phyloP scores from a whole-genome alignment of 2,329 filamentous ascomycete genomes.

The Microsporum canis region DNA sequence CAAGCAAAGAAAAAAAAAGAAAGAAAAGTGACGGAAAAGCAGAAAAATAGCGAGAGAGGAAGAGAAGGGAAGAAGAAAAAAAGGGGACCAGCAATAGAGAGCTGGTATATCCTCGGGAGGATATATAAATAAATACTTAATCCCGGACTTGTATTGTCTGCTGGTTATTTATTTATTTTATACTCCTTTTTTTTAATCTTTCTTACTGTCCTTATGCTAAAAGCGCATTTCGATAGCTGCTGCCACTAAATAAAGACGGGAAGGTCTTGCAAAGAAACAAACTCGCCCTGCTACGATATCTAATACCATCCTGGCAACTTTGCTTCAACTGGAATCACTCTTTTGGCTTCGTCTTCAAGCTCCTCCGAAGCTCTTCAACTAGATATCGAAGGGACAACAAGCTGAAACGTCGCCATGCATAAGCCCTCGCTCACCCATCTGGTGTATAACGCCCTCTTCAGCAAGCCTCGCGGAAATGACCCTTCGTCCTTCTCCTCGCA shows the following conservation, averaged over 20 bases:
- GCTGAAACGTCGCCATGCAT: conserved; percentile 40
- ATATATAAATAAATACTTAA: not conserved
- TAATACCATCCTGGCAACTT: not conserved
- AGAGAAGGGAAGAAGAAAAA: not conserved
- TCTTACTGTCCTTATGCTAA: not conserved
- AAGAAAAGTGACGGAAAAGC: not conserved
- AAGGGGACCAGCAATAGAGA: not conserved
- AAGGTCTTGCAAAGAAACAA: no score
- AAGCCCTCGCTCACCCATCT: conserved; percentile 48
- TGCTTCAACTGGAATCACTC: not conserved
- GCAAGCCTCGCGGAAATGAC: conserved; percentile 45
- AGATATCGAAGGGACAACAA: not conserved
- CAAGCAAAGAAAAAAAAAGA: not conserved
- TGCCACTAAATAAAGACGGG: not conserved
- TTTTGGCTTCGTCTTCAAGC: no score
- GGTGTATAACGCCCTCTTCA: conserved; percentile 49
- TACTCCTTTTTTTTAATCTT: no score
- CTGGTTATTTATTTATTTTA: no score
- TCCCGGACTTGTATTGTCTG: no score
- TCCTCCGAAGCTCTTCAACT: not conserved
- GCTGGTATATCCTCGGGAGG: not conserved
- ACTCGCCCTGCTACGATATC: no score
- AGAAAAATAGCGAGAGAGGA: not conserved
- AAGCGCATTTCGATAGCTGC: not conserved
- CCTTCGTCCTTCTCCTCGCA: conserved; percentile 49